These are phyloP conservation scores for Corchorus olitorius DNA, from an alignment of 345 rosid species.

Conservation along the genomic window DNA sequence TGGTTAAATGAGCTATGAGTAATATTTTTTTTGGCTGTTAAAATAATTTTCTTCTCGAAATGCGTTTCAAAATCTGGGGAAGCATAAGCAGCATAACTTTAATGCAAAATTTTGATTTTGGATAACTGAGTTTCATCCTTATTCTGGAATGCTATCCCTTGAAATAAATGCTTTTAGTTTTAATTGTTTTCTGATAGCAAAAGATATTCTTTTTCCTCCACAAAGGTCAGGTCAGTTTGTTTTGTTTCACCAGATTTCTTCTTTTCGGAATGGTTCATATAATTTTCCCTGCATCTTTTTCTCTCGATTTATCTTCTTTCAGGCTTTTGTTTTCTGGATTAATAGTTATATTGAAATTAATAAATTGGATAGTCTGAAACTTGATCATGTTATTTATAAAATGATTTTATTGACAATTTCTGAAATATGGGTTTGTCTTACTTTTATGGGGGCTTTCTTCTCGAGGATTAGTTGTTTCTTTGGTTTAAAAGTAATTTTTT, in stretches of 20 bases:
- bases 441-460: neutral
- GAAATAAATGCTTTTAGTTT: slow-evolving; percentile 19
- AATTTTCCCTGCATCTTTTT: neutral
- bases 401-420: neutral
- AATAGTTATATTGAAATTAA: neutral
- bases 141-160: slow-evolving; percentile 12
- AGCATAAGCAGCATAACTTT: slow-evolving; percentile 16
- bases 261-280: neutral
- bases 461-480: neutral
- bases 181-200: neutral
- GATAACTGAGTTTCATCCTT: neutral
- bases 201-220: neutral
- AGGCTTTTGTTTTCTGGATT: neutral
- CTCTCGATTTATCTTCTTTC: neutral
- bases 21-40: neutral
- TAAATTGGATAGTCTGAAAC: neutral
- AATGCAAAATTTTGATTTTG: slow-evolving; percentile 10
- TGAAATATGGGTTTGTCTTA: neutral
- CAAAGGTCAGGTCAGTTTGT: neutral
- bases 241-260: neutral
- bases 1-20: neutral
- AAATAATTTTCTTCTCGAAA: neutral
- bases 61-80: slow-evolving; percentile 5
- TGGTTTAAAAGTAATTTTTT: neutral
- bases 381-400: neutral